Evolutionary conservation across 345 rosid species (phyloP).

Genomic region (Raphanus raphanistrum): DNA sequence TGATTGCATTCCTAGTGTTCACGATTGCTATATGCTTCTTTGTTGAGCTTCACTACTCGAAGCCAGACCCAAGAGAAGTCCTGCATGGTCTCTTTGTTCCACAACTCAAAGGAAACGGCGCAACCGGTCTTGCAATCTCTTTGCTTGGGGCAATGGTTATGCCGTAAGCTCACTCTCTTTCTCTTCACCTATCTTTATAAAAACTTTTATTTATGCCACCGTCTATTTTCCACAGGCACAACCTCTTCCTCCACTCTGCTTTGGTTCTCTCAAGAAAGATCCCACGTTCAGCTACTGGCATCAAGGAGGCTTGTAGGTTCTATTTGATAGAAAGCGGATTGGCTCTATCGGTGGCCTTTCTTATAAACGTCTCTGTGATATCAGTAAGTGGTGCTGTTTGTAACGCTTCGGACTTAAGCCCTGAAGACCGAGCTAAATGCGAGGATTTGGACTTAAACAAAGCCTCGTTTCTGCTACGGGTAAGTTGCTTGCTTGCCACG

Average conservation of each 20-base stretch:
- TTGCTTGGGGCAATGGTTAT: slow-evolving; percentile 97
- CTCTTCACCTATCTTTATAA: not conserved
- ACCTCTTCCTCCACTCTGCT: slow-evolving; percentile 94
- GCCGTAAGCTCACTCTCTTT: slow-evolving; percentile 57
- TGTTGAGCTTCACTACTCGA: slow-evolving; percentile 74
- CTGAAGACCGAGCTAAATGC: slow-evolving; percentile 63
- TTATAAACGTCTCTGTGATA: slow-evolving; percentile 83
- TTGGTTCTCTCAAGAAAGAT: slow-evolving; percentile 89
- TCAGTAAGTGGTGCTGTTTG: slow-evolving; percentile 90
- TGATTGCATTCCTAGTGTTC: slow-evolving; percentile 74
- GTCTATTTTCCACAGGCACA: slow-evolving; percentile 51
- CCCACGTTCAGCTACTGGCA: slow-evolving; percentile 77
- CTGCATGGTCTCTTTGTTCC: slow-evolving; percentile 88
- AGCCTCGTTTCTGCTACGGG: slow-evolving; percentile 87
- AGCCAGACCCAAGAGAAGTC: slow-evolving; percentile 72
- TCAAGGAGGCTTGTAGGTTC: slow-evolving; percentile 90
- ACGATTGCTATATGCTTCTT: slow-evolving; percentile 88
- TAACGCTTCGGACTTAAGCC: slow-evolving; percentile 57
- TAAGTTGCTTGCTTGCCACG: slow-evolving; percentile 25
- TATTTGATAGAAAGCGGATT: slow-evolving; percentile 86
- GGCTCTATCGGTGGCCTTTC: slow-evolving; percentile 79
- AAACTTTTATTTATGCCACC: not conserved
- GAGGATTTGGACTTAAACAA: slow-evolving; percentile 80
- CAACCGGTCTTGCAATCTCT: slow-evolving; percentile 92
- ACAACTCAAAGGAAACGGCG: slow-evolving; percentile 86